Evolutionary conservation across 148 eudicot species (phyloP).

Genomic region (Vaccinium macrocarpon): DNA sequence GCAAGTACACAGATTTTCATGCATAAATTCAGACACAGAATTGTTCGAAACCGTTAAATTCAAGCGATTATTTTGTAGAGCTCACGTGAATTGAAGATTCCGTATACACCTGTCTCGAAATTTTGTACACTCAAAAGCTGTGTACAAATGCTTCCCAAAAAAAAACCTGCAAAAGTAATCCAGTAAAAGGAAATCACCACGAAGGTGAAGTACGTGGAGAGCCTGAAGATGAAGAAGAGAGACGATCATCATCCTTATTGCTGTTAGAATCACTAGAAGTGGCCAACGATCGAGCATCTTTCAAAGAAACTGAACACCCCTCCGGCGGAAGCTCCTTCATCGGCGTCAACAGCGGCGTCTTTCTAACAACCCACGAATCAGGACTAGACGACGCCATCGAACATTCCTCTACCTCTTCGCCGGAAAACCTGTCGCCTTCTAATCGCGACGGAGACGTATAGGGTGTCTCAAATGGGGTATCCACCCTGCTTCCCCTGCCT

Average conservation of each 20-base stretch:
- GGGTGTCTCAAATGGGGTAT: slow-evolving; percentile 79
- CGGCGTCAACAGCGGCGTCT: slow-evolving; percentile 54
- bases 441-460: slow-evolving; percentile 65
- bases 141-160: too few relatives aligned
- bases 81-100: background rate
- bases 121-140: too few relatives aligned
- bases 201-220: slow-evolving; percentile 71
- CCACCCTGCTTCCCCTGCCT: slow-evolving; percentile 23
- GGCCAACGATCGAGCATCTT: slow-evolving; percentile 49
- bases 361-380: background rate
- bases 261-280: slow-evolving; percentile 43
- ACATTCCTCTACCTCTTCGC: slow-evolving; percentile 20
- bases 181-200: slow-evolving; percentile 40
- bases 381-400: background rate
- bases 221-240: slow-evolving; percentile 49
- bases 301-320: slow-evolving; percentile 49
- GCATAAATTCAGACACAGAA: background rate
- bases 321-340: slow-evolving; percentile 62
- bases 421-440: slow-evolving; percentile 33
- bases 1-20: background rate
- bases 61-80: background rate
- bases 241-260: slow-evolving; percentile 41
- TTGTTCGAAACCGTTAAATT: accelerated
- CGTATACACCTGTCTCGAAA: background rate
- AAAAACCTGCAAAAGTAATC: too few relatives aligned